Evolutionary conservation across 352 stramenopile species (phyloP).

Genomic region (Thalassiosira hispida): DNA sequence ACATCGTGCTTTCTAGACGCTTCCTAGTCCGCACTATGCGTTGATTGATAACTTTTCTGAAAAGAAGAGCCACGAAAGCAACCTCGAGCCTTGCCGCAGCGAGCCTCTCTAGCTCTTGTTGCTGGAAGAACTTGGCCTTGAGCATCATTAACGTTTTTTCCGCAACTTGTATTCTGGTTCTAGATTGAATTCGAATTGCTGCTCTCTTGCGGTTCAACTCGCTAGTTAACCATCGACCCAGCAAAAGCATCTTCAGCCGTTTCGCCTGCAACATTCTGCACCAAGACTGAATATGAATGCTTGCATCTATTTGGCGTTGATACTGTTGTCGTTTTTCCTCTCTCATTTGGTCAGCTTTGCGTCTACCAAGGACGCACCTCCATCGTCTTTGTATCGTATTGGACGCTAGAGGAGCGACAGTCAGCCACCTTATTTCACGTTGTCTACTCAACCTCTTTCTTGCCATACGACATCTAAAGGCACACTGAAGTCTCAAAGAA

Average conservation of each 20-base stretch:
- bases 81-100: constrained; percentile 5
- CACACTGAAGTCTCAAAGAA: constrained; percentile 84
- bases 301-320: constrained; percentile 31
- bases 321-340: constrained; percentile 18
- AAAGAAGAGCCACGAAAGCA: constrained; percentile 2
- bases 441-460: constrained; percentile 63
- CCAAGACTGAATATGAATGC: constrained; percentile 47
- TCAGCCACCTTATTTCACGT: constrained; percentile 40
- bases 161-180: constrained; percentile 15
- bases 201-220: constrained; percentile 27
- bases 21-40: constrained; percentile 24
- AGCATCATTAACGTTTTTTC: constrained; percentile 14
- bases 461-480: constrained; percentile 82
- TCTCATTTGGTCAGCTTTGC: constrained; percentile 34
- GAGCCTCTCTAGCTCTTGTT: constrained; percentile 10
- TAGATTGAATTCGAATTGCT: constrained; percentile 41
- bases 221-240: constrained; percentile 15
- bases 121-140: constrained; percentile 22
- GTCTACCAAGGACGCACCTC: constrained; percentile 58
- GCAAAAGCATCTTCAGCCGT: constrained; percentile 17
- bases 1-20: constrained; percentile 17
- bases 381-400: constrained; percentile 64
- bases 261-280: constrained; percentile 47
- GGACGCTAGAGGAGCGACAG: constrained; percentile 40
- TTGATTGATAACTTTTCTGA: constrained; percentile 25